phyloP scores from a whole-genome alignment of 805 yeast species.

The Cyberlindnera bimundalis region DNA sequence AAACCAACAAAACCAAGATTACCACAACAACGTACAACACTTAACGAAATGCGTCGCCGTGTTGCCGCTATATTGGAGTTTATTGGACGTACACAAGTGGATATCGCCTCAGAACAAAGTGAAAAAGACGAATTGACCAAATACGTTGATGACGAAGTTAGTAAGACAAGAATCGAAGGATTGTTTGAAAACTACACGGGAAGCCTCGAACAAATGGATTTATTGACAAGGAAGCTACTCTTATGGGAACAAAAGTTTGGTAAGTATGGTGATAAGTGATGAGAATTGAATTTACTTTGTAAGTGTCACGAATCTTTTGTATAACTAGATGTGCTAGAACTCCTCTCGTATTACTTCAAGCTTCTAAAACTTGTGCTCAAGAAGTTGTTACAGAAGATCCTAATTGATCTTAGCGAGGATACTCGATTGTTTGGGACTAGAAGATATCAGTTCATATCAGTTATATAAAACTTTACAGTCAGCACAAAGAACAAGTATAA shows the following conservation, averaged over 20 bases:
- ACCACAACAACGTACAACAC: slow-evolving; percentile 70
- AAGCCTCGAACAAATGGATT: slow-evolving; percentile 65
- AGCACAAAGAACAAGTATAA: too few species aligned
- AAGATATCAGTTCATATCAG: too few species aligned
- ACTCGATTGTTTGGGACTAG: too few species aligned
- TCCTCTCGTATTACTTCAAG: too few species aligned
- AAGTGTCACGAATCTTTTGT: too few species aligned
- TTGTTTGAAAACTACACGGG: slow-evolving; percentile 52
- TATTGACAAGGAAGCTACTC: slow-evolving; percentile 64
- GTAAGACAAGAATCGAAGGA: slow-evolving; percentile 36
- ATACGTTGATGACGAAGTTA: slow-evolving; percentile 40
- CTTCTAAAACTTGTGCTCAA: too few species aligned
- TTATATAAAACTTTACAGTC: too few species aligned
- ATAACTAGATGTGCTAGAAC: too few species aligned
- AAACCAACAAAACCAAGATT: slow-evolving; percentile 81
- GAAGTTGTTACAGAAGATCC: too few species aligned
- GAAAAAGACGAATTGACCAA: slow-evolving; percentile 48
- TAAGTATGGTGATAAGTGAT: slow-evolving; percentile 24
- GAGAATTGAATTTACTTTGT: too few species aligned
- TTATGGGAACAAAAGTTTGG: slow-evolving; percentile 75
- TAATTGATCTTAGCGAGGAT: too few species aligned
- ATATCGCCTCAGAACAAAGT: slow-evolving; percentile 70
- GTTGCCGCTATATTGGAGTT: slow-evolving; percentile 90
- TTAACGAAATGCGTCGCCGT: slow-evolving; percentile 83
- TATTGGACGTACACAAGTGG: slow-evolving; percentile 82